Evolutionary conservation across 1,284 basidiomycete genomes (phyloP), one percentile per base, ranked within the genome.

Genomic region (Tranzscheliella williamsii): DNA sequence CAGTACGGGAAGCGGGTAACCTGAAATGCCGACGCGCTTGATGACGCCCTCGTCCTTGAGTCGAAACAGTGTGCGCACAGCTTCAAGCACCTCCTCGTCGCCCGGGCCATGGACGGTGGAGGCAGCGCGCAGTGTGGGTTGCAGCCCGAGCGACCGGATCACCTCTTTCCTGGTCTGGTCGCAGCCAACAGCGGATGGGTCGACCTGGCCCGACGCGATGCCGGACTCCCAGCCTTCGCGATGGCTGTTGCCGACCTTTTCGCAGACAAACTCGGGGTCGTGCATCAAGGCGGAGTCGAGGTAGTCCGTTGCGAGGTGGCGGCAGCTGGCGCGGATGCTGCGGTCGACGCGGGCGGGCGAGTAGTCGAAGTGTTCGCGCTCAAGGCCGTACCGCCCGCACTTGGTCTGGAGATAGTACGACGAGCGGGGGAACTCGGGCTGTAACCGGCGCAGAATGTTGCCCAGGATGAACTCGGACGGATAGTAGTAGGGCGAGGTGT

Each of bases 381-480:
- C 79, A 1, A 80, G 73, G 4, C 90, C 91, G 77, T 89, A 93
- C 38, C 93, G 85, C 20, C 92, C 94, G 55, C 87, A 89, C 79
- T 98, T 98, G n/a, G 92, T 93, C 86, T 63, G 56, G 55, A 78
- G 60, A 36, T 64, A 69, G 63, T 78, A 76, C 33, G 54, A 85
- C 84, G 54, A 38, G 30, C 76, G 57, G 3, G 75, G 74, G 33
- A 65, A 71, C 42, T 72, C 69, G 16, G 67, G 62, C 17, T 35
- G 16, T 13, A 78, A 37, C 16, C 61, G 32, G 1, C 48, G 32
- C 37, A 87, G 84, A 9, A 75, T 74, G 29, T 69, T 68, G 20
- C 93, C 93, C 16, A 97, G 82, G 1, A 95, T 83, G 53, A 89
- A 85, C 79, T 97, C 93, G 3, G 92, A 95, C 2, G 87, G 85